A percentile compares a stretch with the other conserved stretches of the same genome.
phyloP scores from a whole-genome alignment of 2,329 filamentous ascomycete genomes.

The Aulographum hederae region DNA sequence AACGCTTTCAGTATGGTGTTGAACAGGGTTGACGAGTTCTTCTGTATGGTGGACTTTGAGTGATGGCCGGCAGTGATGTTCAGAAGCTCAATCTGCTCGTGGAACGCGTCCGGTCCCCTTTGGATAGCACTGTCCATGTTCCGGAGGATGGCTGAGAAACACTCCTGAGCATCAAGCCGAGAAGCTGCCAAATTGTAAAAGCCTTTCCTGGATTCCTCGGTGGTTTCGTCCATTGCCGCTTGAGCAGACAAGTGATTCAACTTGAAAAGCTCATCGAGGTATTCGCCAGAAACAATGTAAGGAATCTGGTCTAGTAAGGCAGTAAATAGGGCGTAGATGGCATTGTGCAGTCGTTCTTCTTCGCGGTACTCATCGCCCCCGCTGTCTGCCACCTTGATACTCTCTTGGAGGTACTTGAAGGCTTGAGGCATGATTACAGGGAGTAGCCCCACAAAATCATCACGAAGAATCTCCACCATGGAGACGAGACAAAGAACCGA shows the following conservation, averaged over 20 bases:
- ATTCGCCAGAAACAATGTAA: not conserved
- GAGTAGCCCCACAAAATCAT: constrained; percentile 45
- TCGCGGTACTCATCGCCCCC: not conserved
- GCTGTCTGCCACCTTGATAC: too few relatives aligned
- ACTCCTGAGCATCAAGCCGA: not conserved
- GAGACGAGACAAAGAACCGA: constrained; percentile 81
- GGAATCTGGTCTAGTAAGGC: not conserved
- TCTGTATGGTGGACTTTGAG: not conserved
- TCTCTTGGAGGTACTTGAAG: constrained; percentile 30
- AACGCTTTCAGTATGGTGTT: constrained; percentile 37
- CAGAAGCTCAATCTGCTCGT: not conserved
- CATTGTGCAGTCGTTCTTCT: not conserved
- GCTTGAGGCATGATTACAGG: not conserved
- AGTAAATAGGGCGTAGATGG: not conserved
- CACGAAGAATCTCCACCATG: constrained; percentile 71
- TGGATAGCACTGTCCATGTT: too few relatives aligned
- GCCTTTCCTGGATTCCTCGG: not conserved
- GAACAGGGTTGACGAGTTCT: constrained; percentile 48
- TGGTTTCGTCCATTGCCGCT: not conserved
- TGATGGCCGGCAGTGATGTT: not conserved
- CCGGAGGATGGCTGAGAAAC: not conserved
- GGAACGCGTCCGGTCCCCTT: not conserved
- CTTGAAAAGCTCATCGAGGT: not conserved
- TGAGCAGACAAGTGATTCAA: not conserved
- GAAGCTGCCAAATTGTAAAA: not conserved